A percentile compares a stretch with the other conserved stretches of the same genome.
These are phyloP conservation scores for Salvia miltiorrhiza DNA, from an alignment of 257 asterid genomes.

Conservation along the genomic window DNA sequence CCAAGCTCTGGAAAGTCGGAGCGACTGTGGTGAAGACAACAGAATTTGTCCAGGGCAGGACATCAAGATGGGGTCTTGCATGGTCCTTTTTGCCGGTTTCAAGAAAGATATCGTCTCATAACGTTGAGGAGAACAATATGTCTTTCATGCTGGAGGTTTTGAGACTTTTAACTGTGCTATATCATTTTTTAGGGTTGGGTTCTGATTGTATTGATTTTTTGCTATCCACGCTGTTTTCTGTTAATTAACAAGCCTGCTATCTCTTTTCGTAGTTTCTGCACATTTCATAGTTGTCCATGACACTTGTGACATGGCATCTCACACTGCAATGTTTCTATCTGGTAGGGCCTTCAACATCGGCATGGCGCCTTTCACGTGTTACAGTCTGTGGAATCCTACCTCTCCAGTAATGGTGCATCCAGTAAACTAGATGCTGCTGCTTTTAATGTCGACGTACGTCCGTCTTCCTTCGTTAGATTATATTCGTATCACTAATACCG, in stretches of 20 bases:
- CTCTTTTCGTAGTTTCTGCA: not conserved
- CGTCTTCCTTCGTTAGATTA: not conserved
- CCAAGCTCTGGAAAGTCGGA: conserved; percentile 74
- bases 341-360: conserved; percentile 75
- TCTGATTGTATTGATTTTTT: not conserved
- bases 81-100: conserved; percentile 81
- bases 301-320: conserved; percentile 5
- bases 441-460: conserved; percentile 60
- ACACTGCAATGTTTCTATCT: conserved; percentile 15
- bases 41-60: conserved; percentile 94
- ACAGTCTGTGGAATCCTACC: conserved; percentile 69
- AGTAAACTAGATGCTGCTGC: conserved; percentile 56
- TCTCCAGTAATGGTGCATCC: conserved; percentile 53
- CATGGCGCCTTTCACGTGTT: conserved; percentile 62
- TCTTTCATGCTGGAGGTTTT: conserved; percentile 90
- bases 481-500: not conserved
- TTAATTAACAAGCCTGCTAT: not conserved
- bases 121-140: conserved; percentile 46
- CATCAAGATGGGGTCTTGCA: conserved; percentile 96
- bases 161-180: not conserved
- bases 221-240: too few relatives aligned
- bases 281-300: not conserved
- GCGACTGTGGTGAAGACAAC: conserved; percentile 88
- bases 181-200: not conserved
- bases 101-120: conserved; percentile 40